Conservation (phyloP, 2,329 filamentous ascomycete genomes). For the Ceratocystis colombiana region DNA sequence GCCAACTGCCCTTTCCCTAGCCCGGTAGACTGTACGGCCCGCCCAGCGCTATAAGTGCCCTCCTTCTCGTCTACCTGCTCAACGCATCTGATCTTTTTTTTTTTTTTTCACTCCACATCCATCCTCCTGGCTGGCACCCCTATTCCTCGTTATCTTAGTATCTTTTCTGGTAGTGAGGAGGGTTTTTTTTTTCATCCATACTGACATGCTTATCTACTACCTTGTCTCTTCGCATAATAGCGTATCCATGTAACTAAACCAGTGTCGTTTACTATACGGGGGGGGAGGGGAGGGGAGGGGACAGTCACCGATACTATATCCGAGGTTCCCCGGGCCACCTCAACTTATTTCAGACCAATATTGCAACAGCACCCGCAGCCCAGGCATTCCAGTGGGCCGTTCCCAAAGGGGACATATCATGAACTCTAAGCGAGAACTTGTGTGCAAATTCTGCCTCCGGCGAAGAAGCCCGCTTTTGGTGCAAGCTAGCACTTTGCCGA, state of each 20-base stretch:
- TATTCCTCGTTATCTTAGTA: too few species aligned
- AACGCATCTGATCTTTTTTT: neutral
- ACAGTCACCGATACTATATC: neutral
- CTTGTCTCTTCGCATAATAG: neutral
- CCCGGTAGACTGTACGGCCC: too few species aligned
- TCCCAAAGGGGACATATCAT: neutral
- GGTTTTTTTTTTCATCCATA: neutral
- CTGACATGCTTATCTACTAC: neutral
- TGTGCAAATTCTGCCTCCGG: neutral
- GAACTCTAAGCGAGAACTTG: neutral
- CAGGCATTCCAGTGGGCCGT: neutral
- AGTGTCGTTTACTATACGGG: neutral
- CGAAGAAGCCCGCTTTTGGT: neutral
- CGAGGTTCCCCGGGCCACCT: neutral
- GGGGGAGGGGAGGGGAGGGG: neutral
- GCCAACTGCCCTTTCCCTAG: neutral
- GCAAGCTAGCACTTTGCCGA: neutral
- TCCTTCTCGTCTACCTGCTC: neutral
- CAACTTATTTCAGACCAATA: neutral
- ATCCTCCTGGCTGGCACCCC: too few species aligned
- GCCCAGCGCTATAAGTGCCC: too few species aligned
- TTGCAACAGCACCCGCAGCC: conserved; percentile 1
- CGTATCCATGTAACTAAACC: neutral
- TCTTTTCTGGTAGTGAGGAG: too few species aligned
- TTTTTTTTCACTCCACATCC: neutral